Conservation (phyloP, 1,284 basidiomycete genomes). For the Pyrrhoderma noxium region DNA sequence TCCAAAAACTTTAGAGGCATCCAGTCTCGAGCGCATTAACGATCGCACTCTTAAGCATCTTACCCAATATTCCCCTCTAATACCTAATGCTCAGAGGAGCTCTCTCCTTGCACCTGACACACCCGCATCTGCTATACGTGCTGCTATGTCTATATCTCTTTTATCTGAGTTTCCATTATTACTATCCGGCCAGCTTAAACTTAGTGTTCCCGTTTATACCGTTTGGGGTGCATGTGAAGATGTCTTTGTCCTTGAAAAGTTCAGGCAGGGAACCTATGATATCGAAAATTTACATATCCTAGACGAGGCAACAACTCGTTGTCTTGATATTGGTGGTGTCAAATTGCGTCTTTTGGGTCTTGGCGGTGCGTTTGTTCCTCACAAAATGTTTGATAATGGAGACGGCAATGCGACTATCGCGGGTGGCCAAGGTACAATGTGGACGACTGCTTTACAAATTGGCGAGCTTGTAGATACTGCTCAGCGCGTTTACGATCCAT, state of each 20-base stretch:
- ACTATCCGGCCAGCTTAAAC: slow-evolving; percentile 80
- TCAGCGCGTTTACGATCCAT: slow-evolving; percentile 86
- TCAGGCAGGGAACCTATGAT: slow-evolving; percentile 75
- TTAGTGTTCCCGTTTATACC: slow-evolving; percentile 90
- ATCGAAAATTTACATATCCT: slow-evolving; percentile 87
- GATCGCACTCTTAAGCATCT: slow-evolving; percentile 94
- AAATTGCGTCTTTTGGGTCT: slow-evolving; percentile 91
- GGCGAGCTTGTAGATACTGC: slow-evolving; percentile 98
- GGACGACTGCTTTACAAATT: slow-evolving; percentile 96
- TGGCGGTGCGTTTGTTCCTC: slow-evolving; percentile 91
- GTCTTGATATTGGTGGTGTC: slow-evolving; percentile 88
- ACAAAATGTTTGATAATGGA: slow-evolving; percentile 98
- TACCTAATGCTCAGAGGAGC: slow-evolving; percentile 74
- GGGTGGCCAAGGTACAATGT: slow-evolving; percentile 97
- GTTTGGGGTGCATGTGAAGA: slow-evolving; percentile 99
- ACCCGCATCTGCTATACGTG: slow-evolving; percentile 51
- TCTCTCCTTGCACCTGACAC: slow-evolving; percentile 70
- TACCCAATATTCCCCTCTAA: slow-evolving; percentile 96
- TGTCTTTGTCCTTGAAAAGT: slow-evolving; percentile 86
- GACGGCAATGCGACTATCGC: slow-evolving; percentile 94
- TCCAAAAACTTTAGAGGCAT: slow-evolving; percentile 46
- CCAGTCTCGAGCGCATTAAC: slow-evolving; percentile 83
- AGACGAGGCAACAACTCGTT: slow-evolving; percentile 90
- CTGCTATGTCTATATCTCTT: slow-evolving; percentile 60
- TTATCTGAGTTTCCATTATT: slow-evolving; percentile 94